Conservation (phyloP, 1,284 basidiomycete species). For the Pseudozyma tsukubaensis region DNA sequence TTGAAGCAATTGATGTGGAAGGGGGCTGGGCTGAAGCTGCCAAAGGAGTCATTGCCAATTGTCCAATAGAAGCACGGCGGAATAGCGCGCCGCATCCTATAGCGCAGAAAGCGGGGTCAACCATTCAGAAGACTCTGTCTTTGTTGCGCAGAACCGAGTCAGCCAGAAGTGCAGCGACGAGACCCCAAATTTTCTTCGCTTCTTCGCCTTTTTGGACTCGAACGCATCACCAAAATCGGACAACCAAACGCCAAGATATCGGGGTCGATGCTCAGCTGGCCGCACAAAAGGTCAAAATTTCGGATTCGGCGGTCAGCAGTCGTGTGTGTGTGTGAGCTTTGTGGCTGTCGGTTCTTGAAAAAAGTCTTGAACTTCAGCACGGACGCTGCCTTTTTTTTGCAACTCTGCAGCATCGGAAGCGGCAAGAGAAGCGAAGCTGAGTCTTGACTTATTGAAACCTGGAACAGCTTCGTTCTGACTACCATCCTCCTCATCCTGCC, state of each 20-base stretch:
- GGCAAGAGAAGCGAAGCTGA: too few relatives aligned
- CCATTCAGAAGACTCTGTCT: not conserved
- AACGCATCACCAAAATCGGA: too few relatives aligned
- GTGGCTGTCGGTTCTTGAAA: not conserved
- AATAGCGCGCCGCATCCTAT: too few relatives aligned
- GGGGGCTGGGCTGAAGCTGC: too few relatives aligned
- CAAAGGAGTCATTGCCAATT: too few relatives aligned
- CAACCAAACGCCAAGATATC: too few relatives aligned
- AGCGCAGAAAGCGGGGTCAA: conserved; percentile 1
- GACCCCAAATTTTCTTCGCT: not conserved
- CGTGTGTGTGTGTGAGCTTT: too few relatives aligned
- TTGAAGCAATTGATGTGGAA: too few relatives aligned
- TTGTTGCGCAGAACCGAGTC: not conserved
- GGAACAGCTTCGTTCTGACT: not conserved
- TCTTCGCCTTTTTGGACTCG: not conserved
- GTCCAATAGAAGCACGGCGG: too few relatives aligned
- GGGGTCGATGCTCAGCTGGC: too few relatives aligned
- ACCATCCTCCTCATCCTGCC: not conserved
- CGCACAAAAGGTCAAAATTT: conserved; percentile 1
- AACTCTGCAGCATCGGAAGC: too few relatives aligned
- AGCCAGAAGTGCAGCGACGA: not conserved
- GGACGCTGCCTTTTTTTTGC: not conserved
- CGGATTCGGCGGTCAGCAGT: not conserved
- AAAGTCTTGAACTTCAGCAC: not conserved
- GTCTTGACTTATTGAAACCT: not conserved